These are phyloP conservation scores for Akanthomyces lecanii DNA, from an alignment of 2,329 filamentous ascomycete genomes.

Conservation along the genomic window DNA sequence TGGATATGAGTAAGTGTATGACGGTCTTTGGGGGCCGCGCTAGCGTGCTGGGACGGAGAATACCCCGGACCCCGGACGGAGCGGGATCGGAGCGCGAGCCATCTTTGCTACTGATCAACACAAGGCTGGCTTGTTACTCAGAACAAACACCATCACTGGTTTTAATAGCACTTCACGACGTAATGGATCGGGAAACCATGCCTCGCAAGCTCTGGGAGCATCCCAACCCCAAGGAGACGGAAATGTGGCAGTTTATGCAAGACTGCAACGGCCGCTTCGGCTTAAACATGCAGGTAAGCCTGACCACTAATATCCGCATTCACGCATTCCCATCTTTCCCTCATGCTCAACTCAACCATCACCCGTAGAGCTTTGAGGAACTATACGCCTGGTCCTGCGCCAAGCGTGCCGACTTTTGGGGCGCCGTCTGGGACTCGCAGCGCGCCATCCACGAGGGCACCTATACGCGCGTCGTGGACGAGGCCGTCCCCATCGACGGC, in stretches of 20 bases:
- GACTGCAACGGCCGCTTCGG: conserved; percentile 54
- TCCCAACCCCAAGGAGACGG: conserved; percentile 54
- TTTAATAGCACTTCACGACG: not conserved
- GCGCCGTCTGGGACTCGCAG: conserved; percentile 55
- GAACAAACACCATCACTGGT: conserved; percentile 1
- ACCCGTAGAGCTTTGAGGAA: conserved; percentile 58
- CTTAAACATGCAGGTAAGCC: conserved; percentile 52
- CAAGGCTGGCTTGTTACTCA: not conserved
- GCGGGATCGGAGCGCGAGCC: not conserved
- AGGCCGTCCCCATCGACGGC: conserved; percentile 62
- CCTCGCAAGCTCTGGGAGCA: conserved; percentile 68
- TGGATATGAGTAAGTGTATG: not conserved
- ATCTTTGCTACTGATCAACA: no score
- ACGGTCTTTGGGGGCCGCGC: no score
- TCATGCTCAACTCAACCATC: not conserved
- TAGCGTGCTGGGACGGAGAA: not conserved
- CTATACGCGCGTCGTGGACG: conserved; percentile 61
- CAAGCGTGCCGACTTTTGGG: conserved; percentile 61
- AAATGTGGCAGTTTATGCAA: conserved; percentile 66
- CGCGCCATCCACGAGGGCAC: conserved; percentile 60
- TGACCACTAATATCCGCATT: no score
- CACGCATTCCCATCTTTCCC: not conserved
- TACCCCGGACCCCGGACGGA: conserved; percentile 13
- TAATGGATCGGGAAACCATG: conserved; percentile 32
- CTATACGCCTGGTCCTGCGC: conserved; percentile 66